Base-by-base conservation (phyloP, 2,329 filamentous ascomycete species). In the Trichophyton verrucosum region DNA sequence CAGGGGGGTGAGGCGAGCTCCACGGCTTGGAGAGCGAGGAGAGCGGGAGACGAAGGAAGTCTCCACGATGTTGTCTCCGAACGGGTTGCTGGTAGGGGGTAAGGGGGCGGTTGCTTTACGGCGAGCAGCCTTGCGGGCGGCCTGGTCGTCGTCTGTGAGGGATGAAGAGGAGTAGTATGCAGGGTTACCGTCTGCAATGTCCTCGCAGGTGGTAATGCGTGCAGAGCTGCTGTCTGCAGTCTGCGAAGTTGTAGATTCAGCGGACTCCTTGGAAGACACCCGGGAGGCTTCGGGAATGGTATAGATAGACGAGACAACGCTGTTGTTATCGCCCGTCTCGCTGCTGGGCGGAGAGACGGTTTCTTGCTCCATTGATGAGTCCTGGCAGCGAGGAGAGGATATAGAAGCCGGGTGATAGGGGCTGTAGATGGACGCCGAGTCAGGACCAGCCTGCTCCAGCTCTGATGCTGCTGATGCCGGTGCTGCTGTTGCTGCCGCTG, bases 11-110 rank as follows among this genome's bases (percentile, higher is more conserved):
- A 62, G 61, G 22, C 61, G 51, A 8, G 64, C 47, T 27, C 47
- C 47, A 20, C 24, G 57, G 1, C 49, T 62, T 60, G n/a, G 61
- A 42, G 61, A 46, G 8, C 42, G 33, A 47, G 53, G 6, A 13
- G 57, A 58, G 30, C 61, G 42, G n/a, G 61, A 49, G 44, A 65
- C 60, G 47, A 65, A 65, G 1, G 64, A 60, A 6, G 64, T 65
- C 40, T 65, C 64, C 8, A 65, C 64, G 44, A 65, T 64, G 11
- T 53, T 59, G 8, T 53, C 47, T 53, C 22, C 47, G 20, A 27
- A 22, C 30, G 47, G 47, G 27, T 53, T 20, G 22, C 47, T 53
- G 13, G 47, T 53, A 53, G 47, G 47, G 27, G 22, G 46, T 27
- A 27, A 27, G 4, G 47, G 47, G 11, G 17, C 22, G 4, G 47